Base-by-base conservation (phyloP, 2,329 filamentous ascomycete genomes). In the Hyphodiscus sp. region DNA sequence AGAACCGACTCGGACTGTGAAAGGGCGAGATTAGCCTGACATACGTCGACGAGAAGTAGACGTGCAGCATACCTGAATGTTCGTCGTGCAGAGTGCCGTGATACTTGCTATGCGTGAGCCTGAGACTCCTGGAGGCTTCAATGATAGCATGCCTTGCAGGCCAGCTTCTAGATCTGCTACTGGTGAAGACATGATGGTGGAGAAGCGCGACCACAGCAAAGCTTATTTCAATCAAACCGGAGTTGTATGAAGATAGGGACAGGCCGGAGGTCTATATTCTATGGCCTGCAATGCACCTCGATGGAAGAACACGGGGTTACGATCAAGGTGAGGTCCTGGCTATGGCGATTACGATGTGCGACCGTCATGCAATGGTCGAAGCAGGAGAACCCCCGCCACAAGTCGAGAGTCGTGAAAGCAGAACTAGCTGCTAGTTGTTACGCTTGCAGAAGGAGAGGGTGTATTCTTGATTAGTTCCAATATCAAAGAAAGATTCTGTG, bases 121-220 rank as follows among this genome's bases (percentile, higher is more conserved):
- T 58, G 91, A 95, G 55, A 96, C 91, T 69, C 94, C 94, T 50
- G 94, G 94, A 45, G 94, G 86, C 74, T 96, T 97, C 68, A 96
- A 78, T 62, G 81, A 80, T 67, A 92, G 86, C 85, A 99, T 91
- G 68, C 88, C 91, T 76, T 94, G 89, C 69, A 99, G 82, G 73
- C 88, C 86, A 67, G 84, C 80, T 74, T 95, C 92, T 74, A 99
- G 77, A 71, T 97, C 91, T 76, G 88, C 84, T 81, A 96, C 87
- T 73, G 89, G 83, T 69, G 89, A 87, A 71, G 86, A 84, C 84
- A 90, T 89, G 71, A 64, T 38, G 33, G 16, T n/a, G 33, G 13
- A n/a, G 33, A 38, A 13, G 58, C 42, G 50, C 46, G 47, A 57
- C 45, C 51, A 50, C 49, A 42, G 44, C 49, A 45, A 46, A 50